Evolutionary conservation across 2,329 filamentous ascomycete species (phyloP).

Genomic region (Trematosphaeria pertusa): DNA sequence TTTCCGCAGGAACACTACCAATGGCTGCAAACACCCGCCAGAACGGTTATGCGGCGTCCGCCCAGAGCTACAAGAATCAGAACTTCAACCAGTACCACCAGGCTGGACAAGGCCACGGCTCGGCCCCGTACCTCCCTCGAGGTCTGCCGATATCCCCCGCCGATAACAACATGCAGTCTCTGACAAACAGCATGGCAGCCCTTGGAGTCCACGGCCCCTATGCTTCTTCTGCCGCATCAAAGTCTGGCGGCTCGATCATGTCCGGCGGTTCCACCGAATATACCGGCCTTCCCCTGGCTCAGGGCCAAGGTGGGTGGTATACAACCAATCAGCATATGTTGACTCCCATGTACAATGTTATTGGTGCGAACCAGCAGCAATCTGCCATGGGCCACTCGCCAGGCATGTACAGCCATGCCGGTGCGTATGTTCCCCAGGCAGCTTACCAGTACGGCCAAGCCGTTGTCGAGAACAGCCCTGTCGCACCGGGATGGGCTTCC

Average conservation of each 20-base stretch:
- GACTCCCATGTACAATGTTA: slow-evolving; percentile 44
- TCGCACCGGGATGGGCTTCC: slow-evolving; percentile 55
- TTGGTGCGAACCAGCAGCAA: slow-evolving; percentile 41
- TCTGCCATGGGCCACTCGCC: slow-evolving; percentile 41
- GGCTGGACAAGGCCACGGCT: slow-evolving; percentile 36
- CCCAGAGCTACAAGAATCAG: slow-evolving; percentile 40
- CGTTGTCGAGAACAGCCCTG: slow-evolving; percentile 54
- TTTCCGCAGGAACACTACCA: slow-evolving; percentile 11
- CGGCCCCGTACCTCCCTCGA: slow-evolving; percentile 44
- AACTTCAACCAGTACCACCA: slow-evolving; percentile 39
- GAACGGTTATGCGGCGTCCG: slow-evolving; percentile 33
- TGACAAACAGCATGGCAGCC: slow-evolving; percentile 45
- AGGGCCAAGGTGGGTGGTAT: slow-evolving; percentile 48
- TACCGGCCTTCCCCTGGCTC: slow-evolving; percentile 37
- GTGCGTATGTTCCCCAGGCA: slow-evolving; percentile 52
- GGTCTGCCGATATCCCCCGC: slow-evolving; percentile 42
- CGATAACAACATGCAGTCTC: slow-evolving; percentile 39
- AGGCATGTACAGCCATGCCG: slow-evolving; percentile 55
- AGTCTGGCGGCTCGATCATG: slow-evolving; percentile 40
- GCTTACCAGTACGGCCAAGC: slow-evolving; percentile 54
- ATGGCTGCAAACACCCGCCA: slow-evolving; percentile 44
- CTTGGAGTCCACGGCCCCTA: slow-evolving; percentile 46
- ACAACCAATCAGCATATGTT: slow-evolving; percentile 43
- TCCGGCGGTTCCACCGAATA: slow-evolving; percentile 45
- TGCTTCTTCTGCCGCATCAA: slow-evolving; percentile 38